phyloP scores from a whole-genome alignment of 805 yeast species.

The fission yeast (Schizosaccharomyces pombe) region DNA sequence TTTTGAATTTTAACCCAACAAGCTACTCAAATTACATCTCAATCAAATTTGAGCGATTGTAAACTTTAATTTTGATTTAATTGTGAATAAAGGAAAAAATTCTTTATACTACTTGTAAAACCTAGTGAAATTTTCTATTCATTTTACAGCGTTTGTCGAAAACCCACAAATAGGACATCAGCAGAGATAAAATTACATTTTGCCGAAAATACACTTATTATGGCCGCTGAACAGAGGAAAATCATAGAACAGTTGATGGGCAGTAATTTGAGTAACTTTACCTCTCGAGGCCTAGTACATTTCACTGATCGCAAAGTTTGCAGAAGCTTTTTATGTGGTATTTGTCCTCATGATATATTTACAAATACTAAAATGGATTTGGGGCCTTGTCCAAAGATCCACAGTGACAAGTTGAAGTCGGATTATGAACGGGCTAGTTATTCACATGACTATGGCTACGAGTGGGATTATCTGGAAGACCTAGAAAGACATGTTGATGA shows the following conservation, averaged over 20 bases:
- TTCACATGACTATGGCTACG: conserved; percentile 23
- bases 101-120: too few relatives aligned
- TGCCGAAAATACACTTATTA: too few relatives aligned
- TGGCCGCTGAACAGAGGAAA: conserved; percentile 54
- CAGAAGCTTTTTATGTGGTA: conserved; percentile 59
- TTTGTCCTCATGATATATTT: conserved; percentile 68
- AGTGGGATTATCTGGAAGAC: conserved; percentile 22
- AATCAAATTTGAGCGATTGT: too few relatives aligned
- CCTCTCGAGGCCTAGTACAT: conserved; percentile 20
- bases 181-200: too few relatives aligned
- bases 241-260: conserved; percentile 68
- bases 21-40: too few relatives aligned
- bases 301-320: conserved; percentile 42
- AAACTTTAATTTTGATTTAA: too few relatives aligned
- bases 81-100: too few relatives aligned
- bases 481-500: conserved; percentile 38
- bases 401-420: conserved; percentile 47
- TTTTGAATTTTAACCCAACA: too few relatives aligned
- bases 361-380: conserved; percentile 59
- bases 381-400: conserved; percentile 59
- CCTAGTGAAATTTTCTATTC: too few relatives aligned
- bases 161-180: too few relatives aligned
- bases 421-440: conserved; percentile 32
- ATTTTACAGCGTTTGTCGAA: too few relatives aligned
- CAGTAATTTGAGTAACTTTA: conserved; percentile 15